Evolutionary conservation across 2,329 filamentous ascomycete genomes (phyloP).

Genomic region (Monosporascus sp.): DNA sequence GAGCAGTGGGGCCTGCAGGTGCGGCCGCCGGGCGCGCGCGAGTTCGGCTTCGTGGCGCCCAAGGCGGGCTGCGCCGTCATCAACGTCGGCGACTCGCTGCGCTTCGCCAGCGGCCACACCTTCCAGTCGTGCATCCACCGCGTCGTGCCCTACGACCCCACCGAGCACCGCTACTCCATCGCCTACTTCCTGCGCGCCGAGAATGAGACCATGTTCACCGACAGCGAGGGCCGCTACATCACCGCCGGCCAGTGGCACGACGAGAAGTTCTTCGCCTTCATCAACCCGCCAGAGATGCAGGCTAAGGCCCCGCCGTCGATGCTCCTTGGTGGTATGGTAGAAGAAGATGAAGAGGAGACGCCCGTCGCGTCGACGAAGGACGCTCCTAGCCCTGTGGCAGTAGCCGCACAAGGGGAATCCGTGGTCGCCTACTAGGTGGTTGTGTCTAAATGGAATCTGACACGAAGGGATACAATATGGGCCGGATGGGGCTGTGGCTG

Average conservation of each 20-base stretch:
- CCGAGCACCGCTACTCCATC: slow-evolving; percentile 53
- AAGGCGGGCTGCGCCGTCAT: slow-evolving; percentile 48
- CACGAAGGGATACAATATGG: too few relatives aligned
- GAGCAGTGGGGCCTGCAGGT: slow-evolving; percentile 55
- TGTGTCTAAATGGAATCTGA: neutral
- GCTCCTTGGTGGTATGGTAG: slow-evolving; percentile 45
- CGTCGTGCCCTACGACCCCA: slow-evolving; percentile 47
- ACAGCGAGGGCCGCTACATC: slow-evolving; percentile 48
- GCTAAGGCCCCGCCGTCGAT: slow-evolving; percentile 43
- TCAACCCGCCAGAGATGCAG: slow-evolving; percentile 37
- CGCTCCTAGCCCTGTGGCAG: slow-evolving; percentile 9
- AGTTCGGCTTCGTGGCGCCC: slow-evolving; percentile 51
- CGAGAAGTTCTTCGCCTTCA: slow-evolving; percentile 50
- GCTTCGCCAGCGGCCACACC: slow-evolving; percentile 48
- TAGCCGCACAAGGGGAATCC: neutral
- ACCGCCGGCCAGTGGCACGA: slow-evolving; percentile 52
- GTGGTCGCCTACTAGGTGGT: neutral
- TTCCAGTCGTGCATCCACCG: slow-evolving; percentile 55
- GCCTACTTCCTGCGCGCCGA: slow-evolving; percentile 55
- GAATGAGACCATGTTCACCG: slow-evolving; percentile 51
- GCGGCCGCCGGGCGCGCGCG: slow-evolving; percentile 41
- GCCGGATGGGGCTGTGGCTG: neutral
- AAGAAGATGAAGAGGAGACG: slow-evolving; percentile 31
- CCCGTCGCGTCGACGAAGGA: slow-evolving; percentile 6
- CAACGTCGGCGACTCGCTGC: slow-evolving; percentile 55